Conservation (phyloP, 495 filamentous ascomycete species). For the Aspergillus funiculosus region DNA sequence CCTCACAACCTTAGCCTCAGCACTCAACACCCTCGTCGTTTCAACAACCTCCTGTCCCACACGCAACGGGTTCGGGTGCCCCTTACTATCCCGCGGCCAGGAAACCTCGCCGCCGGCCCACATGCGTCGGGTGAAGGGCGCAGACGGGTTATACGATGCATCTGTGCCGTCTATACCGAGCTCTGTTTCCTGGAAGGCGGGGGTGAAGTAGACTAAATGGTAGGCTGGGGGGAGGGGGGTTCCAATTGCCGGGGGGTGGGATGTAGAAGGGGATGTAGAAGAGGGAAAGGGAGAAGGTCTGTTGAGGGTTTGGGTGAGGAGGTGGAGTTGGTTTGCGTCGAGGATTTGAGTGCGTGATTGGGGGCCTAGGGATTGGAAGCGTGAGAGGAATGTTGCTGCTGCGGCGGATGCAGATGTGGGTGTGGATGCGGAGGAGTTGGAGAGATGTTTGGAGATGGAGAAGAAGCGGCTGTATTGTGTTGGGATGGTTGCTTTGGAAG, state of each 20-base stretch:
- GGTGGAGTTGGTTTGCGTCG: constrained; percentile 54
- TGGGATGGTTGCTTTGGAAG: background rate
- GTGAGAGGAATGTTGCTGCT: constrained; percentile 40
- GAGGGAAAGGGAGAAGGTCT: constrained; percentile 35
- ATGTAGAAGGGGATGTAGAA: constrained; percentile 28
- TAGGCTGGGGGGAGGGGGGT: constrained; percentile 58
- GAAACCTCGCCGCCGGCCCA: constrained; percentile 67
- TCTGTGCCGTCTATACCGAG: constrained; percentile 71
- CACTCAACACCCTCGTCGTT: constrained; percentile 48
- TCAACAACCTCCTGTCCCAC: constrained; percentile 53
- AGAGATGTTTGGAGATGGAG: constrained; percentile 10
- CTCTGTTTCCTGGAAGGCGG: constrained; percentile 44
- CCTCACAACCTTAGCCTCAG: constrained; percentile 44
- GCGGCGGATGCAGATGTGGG: constrained; percentile 25
- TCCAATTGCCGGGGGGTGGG: constrained; percentile 14
- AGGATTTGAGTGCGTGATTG: constrained; percentile 44
- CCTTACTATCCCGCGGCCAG: constrained; percentile 39
- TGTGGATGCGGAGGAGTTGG: constrained; percentile 9
- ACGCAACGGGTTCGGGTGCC: constrained; percentile 36
- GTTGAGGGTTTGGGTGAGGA: constrained; percentile 49
- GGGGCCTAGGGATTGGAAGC: constrained; percentile 38
- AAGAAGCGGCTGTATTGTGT: constrained; percentile 7
- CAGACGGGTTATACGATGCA: constrained; percentile 57
- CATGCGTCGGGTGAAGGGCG: constrained; percentile 63
- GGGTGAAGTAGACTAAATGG: constrained; percentile 69